These are phyloP conservation scores for Cyclotella atomus DNA, from an alignment of 108 stramenopile species.

Conservation along the genomic window DNA sequence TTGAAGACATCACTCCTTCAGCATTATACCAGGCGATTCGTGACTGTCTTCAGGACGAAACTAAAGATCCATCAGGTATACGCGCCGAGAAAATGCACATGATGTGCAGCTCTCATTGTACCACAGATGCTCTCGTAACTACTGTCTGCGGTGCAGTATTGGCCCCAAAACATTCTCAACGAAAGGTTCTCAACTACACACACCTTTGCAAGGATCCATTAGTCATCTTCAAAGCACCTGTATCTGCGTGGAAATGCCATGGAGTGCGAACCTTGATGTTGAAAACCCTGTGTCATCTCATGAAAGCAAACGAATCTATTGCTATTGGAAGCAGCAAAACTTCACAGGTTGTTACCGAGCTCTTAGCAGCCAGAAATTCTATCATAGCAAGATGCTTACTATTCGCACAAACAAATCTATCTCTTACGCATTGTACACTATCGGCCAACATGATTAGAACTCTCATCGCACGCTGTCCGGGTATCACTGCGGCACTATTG, in stretches of 20 bases:
- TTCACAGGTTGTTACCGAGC: conserved; percentile 43
- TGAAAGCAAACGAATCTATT: conserved; percentile 57
- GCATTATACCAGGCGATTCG: conserved; percentile 30
- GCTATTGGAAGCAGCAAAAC: conserved; percentile 19
- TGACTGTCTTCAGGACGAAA: conserved; percentile 20
- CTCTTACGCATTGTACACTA: conserved; percentile 48
- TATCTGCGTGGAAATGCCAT: conserved; percentile 57
- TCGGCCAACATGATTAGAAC: conserved; percentile 56
- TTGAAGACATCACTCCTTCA: conserved; percentile 9
- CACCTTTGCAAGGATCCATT: conserved; percentile 69
- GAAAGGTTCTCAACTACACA: conserved; percentile 52
- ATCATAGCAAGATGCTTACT: conserved; percentile 66
- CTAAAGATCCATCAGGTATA: conserved; percentile 26
- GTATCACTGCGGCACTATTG: conserved; percentile 61
- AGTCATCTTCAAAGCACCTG: conserved; percentile 60
- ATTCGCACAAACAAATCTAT: conserved; percentile 8
- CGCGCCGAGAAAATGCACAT: conserved; percentile 57
- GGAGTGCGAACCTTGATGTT: conserved; percentile 62
- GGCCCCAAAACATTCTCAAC: conserved; percentile 45
- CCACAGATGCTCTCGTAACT: conserved; percentile 47
- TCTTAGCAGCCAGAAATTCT: conserved; percentile 57
- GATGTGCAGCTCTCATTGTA: conserved; percentile 24
- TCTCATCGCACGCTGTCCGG: conserved; percentile 46
- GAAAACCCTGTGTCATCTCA: conserved; percentile 45
- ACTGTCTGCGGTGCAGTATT: conserved; percentile 57